These are phyloP conservation scores for Wallacemonas sp. DNA, from an alignment of 208 protist species.

Conservation along the genomic window DNA sequence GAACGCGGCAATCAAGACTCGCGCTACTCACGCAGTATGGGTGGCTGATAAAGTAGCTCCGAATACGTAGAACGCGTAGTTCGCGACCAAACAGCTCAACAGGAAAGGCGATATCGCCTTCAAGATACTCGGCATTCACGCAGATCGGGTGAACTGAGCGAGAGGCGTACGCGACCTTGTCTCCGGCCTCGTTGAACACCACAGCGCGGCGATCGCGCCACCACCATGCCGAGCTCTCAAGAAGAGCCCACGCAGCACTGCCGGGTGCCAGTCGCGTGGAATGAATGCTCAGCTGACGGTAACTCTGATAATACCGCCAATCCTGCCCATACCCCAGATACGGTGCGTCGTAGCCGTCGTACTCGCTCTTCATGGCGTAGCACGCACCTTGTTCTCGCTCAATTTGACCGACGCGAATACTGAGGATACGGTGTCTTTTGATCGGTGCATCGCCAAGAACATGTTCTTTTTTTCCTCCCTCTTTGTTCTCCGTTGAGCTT, in stretches of 20 bases:
- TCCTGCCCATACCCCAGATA: slow-evolving; percentile 1
- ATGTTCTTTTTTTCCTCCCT: too few relatives aligned
- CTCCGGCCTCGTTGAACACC: too few relatives aligned
- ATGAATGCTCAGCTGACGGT: slow-evolving; percentile 2
- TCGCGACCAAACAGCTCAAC: neutral
- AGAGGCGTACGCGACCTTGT: too few relatives aligned
- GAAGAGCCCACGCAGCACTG: neutral
- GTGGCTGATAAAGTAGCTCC: neutral
- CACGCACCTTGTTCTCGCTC: neutral
- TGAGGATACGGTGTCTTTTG: slow-evolving; percentile 1
- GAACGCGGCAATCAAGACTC: neutral
- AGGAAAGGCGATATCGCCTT: neutral
- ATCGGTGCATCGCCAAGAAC: too few relatives aligned
- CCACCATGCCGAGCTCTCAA: slow-evolving; percentile 8
- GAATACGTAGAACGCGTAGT: neutral
- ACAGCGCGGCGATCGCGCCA: neutral
- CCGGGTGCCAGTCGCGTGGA: neutral
- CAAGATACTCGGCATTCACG: neutral
- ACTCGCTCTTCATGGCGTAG: neutral
- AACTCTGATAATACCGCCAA: neutral
- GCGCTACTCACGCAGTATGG: slow-evolving; percentile 4
- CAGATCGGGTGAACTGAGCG: neutral
- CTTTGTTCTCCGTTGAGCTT: too few relatives aligned
- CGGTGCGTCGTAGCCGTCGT: neutral
- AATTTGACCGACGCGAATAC: neutral